Conservation (phyloP, 306 rosid genomes). For the Dicorynia guianensis region DNA sequence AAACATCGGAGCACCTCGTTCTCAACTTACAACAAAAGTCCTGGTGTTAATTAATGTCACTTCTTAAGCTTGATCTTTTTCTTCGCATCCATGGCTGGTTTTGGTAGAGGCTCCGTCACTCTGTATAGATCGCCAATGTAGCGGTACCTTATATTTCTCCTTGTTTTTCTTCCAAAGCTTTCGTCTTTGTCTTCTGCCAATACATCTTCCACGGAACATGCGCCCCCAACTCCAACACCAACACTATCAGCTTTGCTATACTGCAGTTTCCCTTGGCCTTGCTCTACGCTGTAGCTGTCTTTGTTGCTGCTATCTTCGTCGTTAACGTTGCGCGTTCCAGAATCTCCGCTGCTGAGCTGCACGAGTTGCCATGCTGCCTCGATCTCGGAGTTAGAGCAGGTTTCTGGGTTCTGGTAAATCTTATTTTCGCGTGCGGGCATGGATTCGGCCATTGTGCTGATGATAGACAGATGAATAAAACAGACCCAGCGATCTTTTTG, state of each 20-base stretch:
- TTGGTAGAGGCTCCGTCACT: constrained; percentile 17
- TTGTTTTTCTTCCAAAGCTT: background rate
- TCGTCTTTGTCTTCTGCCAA: constrained; percentile 19
- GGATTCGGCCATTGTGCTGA: constrained; percentile 34
- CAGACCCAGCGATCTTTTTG: background rate
- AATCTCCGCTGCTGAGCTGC: constrained; percentile 58
- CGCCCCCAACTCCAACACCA: constrained; percentile 28
- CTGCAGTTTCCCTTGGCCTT: constrained; percentile 18
- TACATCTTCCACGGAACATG: background rate
- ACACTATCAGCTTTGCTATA: constrained; percentile 1
- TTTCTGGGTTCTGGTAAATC: background rate
- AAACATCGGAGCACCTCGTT: background rate
- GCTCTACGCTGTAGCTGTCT: constrained; percentile 40
- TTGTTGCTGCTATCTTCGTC: constrained; percentile 32
- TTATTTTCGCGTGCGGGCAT: constrained; percentile 22
- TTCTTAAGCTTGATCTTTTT: constrained; percentile 28
- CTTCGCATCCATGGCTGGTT: background rate
- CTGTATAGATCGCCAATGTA: constrained; percentile 30
- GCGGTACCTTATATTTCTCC: constrained; percentile 25
- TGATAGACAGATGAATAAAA: background rate
- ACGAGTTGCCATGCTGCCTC: constrained; percentile 61
- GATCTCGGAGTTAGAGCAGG: constrained; percentile 49
- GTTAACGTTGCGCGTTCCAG: background rate
- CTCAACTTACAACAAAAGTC: constrained; percentile 16
- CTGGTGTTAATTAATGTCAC: background rate